These are phyloP conservation scores for Ashbya aceris DNA, from an alignment of 1,139 yeast genomes.

Conservation along the genomic window DNA sequence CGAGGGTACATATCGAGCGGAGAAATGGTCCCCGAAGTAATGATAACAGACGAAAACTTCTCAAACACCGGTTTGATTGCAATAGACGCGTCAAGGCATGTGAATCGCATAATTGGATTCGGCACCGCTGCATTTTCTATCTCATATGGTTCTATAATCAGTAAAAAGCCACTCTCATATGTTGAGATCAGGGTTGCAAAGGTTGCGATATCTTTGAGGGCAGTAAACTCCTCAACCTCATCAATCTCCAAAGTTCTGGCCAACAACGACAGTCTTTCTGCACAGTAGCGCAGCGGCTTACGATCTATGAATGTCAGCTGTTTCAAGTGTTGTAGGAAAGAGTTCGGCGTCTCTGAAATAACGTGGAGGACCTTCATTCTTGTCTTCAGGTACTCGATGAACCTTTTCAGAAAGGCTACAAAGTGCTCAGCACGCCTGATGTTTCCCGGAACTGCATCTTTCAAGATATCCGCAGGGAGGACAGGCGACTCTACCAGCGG, in stretches of 20 bases:
- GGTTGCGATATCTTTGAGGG: conserved; percentile 90
- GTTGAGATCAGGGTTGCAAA: conserved; percentile 95
- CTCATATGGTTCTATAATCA: conserved; percentile 91
- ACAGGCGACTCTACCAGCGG: conserved; percentile 82
- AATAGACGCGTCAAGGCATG: conserved; percentile 94
- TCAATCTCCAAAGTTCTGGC: conserved; percentile 82
- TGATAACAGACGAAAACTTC: conserved; percentile 83
- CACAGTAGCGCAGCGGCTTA: conserved; percentile 84
- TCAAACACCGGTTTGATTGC: conserved; percentile 97
- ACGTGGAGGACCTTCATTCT: conserved; percentile 97
- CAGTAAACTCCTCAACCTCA: conserved; percentile 86
- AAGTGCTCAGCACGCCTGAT: conserved; percentile 95
- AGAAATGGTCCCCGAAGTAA: conserved; percentile 95
- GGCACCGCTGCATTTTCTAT: conserved; percentile 97
- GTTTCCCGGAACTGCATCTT: conserved; percentile 95
- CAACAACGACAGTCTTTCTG: conserved; percentile 78
- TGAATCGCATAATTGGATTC: conserved; percentile 87
- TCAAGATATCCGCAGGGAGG: conserved; percentile 71
- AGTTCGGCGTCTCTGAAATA: conserved; percentile 90
- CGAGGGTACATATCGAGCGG: conserved; percentile 98
- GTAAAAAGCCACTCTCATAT: conserved; percentile 84
- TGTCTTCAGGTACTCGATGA: conserved; percentile 88
- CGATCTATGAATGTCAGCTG: conserved; percentile 87
- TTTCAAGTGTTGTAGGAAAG: conserved; percentile 84
- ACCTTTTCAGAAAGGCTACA: conserved; percentile 80